Base-by-base conservation (phyloP, 2,329 filamentous ascomycete species). In the Lachnellula arida region DNA sequence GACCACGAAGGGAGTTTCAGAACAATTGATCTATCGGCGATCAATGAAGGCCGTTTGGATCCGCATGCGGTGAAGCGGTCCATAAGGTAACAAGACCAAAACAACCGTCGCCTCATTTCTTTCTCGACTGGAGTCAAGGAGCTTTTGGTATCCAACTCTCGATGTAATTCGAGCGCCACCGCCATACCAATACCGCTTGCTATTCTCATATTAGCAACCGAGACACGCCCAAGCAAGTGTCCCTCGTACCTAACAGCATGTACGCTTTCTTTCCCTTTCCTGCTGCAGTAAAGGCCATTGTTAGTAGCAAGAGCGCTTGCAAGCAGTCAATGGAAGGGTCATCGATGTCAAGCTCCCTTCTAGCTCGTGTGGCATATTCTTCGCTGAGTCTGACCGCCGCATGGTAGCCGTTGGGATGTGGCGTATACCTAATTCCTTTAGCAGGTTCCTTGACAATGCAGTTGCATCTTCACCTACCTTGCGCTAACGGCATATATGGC, bases 71-170 rank as follows among this genome's bases (percentile, higher is more conserved):
- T 80, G 64, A 93, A 94, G n/a, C 88, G 82, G 68, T 96, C 91
- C 71, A 95, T 85, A 25, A 95, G 75, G 65, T 94, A 96, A 68
- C 89, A 93, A 2, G 88, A 86, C 91, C 91, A 96, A 71, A 96
- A 96, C 2, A 95, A 75, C n/a, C 88, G 81, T 53, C 91, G 79
- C 46, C 88, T 81, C 67, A 86, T 85, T 73, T 95, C 91, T 54
- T 87, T 81, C 67, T 95, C 90, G 4, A 83, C 75, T 0, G 84
- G 78, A 0, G 83, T 81, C 11, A 88, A 78, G 54, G 82, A 81
- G 12, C 82, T 75, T 50, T 82, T 81, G 5, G 77, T 68, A 23
- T 90, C 85, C 44, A 87, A 75, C 72, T 96, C 91, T 34, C 89
- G 83, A 67, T 95, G 89, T 3, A 94, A 76, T 67, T 92, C 89